Evolutionary conservation across 768 basidiomycete genomes (phyloP).

Genomic region (Lentinula aciculospora): DNA sequence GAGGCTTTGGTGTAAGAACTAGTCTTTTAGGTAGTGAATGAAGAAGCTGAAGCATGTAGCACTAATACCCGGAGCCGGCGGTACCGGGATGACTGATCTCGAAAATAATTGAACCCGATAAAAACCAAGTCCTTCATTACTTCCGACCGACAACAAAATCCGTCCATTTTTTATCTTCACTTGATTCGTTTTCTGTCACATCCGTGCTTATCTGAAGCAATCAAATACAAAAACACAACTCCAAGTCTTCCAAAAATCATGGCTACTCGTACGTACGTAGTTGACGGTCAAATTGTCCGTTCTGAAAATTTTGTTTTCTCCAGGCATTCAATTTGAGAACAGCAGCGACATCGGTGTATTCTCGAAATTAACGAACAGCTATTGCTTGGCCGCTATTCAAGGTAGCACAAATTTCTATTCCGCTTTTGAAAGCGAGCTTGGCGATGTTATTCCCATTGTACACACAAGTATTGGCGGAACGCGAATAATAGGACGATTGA

Average conservation of each 20-base stretch:
- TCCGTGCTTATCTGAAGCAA: not conserved
- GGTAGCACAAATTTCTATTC: conserved; percentile 98
- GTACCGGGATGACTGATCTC: not conserved
- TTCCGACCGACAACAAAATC: no score
- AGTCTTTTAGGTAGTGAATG: not conserved
- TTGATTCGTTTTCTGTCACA: not conserved
- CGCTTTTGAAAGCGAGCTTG: conserved; percentile 91
- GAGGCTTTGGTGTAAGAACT: not conserved
- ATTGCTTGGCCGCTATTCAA: conserved; percentile 91
- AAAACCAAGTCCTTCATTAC: no score
- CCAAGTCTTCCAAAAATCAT: conserved; percentile 19
- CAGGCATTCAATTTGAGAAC: conserved; percentile 92
- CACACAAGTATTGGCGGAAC: conserved; percentile 95
- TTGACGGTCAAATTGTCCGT: conserved; percentile 2
- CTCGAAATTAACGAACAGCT: conserved; percentile 95
- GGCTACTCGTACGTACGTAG: conserved; percentile 40
- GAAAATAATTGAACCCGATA: not conserved
- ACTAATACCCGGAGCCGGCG: not conserved
- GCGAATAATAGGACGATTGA: conserved; percentile 87
- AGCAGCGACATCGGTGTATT: conserved; percentile 96
- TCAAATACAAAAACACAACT: conserved; percentile 9
- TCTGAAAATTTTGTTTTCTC: conserved; percentile 12
- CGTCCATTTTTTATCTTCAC: no score
- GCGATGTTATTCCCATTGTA: conserved; percentile 91
- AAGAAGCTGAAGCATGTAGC: not conserved